Evolutionary conservation across 73 alveolate genomes (phyloP).

Genomic region (Blepharisma stoltei): DNA sequence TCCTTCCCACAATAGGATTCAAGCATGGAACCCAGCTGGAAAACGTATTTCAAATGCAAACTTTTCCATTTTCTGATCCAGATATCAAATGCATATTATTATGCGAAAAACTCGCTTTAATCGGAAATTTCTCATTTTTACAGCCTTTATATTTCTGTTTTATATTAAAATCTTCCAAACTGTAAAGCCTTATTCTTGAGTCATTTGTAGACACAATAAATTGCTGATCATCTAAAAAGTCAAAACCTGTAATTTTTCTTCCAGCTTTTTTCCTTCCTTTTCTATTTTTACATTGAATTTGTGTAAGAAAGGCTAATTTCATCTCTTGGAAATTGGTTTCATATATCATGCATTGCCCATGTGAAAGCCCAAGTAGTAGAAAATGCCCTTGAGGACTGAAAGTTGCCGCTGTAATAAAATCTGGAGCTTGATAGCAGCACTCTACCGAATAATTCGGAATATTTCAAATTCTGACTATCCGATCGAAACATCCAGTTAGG

Average conservation of each 20-base stretch:
- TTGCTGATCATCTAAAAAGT: conserved; percentile 54
- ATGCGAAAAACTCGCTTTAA: conserved; percentile 60
- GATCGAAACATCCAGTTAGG: conserved; percentile 79
- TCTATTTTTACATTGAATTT: conserved; percentile 61
- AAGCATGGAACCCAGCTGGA: not conserved
- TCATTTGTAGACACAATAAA: conserved; percentile 80
- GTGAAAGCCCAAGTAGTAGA: conserved; percentile 68
- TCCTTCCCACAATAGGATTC: not conserved
- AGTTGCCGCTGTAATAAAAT: conserved; percentile 62
- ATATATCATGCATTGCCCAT: conserved; percentile 73
- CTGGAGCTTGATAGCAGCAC: conserved; percentile 56
- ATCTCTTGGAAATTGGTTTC: conserved; percentile 39
- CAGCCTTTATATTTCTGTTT: conserved; percentile 77
- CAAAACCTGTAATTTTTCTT: conserved; percentile 75
- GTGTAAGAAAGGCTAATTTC: conserved; percentile 26
- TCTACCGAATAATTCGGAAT: conserved; percentile 50
- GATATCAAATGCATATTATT: conserved; percentile 64
- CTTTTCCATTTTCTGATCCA: conserved; percentile 86
- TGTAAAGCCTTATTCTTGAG: conserved; percentile 69
- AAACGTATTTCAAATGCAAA: conserved; percentile 70
- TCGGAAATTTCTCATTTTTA: conserved; percentile 61
- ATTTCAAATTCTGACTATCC: conserved; percentile 63
- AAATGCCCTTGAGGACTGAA: conserved; percentile 66
- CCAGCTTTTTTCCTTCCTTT: conserved; percentile 78
- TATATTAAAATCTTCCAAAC: conserved; percentile 57